A percentile compares a stretch with the other conserved stretches of the same genome.
These are phyloP conservation scores for Penicillium silybi DNA, from an alignment of 495 filamentous ascomycete species.

Conservation along the genomic window DNA sequence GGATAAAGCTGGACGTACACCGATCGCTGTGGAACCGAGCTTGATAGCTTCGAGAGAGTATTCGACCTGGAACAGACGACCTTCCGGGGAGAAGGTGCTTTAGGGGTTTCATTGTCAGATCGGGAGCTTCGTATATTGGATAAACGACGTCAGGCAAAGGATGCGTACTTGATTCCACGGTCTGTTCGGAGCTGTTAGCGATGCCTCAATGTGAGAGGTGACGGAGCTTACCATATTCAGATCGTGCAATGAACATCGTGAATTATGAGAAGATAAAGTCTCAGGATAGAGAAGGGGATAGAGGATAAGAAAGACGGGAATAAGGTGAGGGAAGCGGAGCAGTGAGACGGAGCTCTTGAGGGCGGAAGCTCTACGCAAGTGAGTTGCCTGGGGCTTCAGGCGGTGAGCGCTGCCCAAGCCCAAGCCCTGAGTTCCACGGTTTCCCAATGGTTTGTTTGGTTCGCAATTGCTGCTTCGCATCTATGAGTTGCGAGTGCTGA, in stretches of 20 bases:
- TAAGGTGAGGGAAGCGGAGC: constrained; percentile 12
- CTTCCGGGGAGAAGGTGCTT: constrained; percentile 99
- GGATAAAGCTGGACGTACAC: constrained; percentile 50
- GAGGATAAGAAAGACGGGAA: constrained; percentile 2
- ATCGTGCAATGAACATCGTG: constrained; percentile 99
- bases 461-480: constrained; percentile 3
- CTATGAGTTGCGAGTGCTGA: neutral
- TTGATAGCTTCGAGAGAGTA: constrained; percentile 99
- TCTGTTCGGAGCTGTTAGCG: constrained; percentile 54
- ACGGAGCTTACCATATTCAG: constrained; percentile 87
- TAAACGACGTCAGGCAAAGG: neutral
- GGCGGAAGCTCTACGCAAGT: constrained; percentile 43
- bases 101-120: constrained; percentile 26
- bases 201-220: constrained; percentile 22
- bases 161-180: constrained; percentile 94
- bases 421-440: constrained; percentile 9
- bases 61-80: constrained; percentile 99
- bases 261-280: constrained; percentile 9
- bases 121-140: neutral
- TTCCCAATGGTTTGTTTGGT: constrained; percentile 8
- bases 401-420: constrained; percentile 21
- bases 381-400: constrained; percentile 38
- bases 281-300: neutral
- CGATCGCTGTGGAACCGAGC: constrained; percentile 96
- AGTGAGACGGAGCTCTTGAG: constrained; percentile 32